Conservation (phyloP, 2,329 filamentous ascomycete genomes). For the Penicillium sp. region DNA sequence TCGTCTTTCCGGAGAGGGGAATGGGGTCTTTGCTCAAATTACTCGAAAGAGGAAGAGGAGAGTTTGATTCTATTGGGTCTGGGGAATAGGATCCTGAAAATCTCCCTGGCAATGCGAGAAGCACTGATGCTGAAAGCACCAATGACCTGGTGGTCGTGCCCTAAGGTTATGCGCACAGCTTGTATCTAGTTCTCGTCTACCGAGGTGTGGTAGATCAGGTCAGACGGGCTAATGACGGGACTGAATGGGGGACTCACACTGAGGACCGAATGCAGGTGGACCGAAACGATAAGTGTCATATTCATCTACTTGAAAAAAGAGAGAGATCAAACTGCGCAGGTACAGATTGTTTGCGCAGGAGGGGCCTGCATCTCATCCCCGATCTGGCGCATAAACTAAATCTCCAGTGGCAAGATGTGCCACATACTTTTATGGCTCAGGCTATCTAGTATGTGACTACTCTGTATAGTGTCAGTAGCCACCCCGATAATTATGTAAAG, state of each 20-base stretch:
- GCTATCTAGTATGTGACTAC: not conserved
- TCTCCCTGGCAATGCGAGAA: not conserved
- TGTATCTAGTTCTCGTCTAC: not conserved
- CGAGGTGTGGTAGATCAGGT: not conserved
- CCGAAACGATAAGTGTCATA: constrained; percentile 3
- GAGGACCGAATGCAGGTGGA: not conserved
- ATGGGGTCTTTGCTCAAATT: not conserved
- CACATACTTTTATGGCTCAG: not conserved
- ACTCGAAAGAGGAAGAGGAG: not conserved
- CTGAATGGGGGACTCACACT: not conserved
- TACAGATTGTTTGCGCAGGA: constrained; percentile 13
- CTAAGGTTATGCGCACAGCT: not conserved
- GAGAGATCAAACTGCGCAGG: constrained; percentile 18
- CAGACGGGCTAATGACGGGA: not conserved
- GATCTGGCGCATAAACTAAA: constrained; percentile 3
- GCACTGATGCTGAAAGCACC: not conserved
- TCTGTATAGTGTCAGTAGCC: not conserved
- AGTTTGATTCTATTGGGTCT: not conserved
- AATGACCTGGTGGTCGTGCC: not conserved
- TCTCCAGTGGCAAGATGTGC: constrained; percentile 1
- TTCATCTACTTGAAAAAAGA: constrained; percentile 6
- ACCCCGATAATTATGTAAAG: not conserved
- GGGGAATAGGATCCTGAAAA: not conserved
- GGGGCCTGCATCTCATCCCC: constrained; percentile 5
- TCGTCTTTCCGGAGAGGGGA: not conserved